These are phyloP conservation scores for Aureobasidium sp. DNA, from an alignment of 2,329 filamentous ascomycete genomes.

Conservation along the genomic window DNA sequence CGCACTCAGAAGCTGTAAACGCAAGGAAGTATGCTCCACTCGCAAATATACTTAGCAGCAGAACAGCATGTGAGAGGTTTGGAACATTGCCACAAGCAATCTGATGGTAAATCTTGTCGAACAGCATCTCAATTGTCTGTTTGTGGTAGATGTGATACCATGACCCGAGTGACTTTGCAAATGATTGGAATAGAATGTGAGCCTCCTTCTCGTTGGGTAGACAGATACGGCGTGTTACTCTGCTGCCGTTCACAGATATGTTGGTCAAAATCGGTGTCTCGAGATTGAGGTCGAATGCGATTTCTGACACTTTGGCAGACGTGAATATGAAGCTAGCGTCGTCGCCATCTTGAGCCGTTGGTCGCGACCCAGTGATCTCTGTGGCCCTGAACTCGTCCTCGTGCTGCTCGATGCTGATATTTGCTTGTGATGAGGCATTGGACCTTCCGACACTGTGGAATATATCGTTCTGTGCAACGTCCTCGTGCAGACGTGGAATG, in stretches of 20 bases:
- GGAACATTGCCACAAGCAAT: conserved; percentile 7
- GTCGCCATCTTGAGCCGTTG: neutral
- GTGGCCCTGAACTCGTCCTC: neutral
- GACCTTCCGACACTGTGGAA: neutral
- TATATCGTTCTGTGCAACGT: conserved; percentile 1
- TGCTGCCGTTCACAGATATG: neutral
- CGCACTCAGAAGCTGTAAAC: neutral
- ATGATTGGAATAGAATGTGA: conserved; percentile 17
- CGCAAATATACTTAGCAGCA: conserved; percentile 16
- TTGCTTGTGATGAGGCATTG: neutral
- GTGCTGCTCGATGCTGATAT: neutral
- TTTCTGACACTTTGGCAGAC: neutral
- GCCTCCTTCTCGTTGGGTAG: conserved; percentile 19
- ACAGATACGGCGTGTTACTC: conserved; percentile 11
- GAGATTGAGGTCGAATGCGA: neutral
- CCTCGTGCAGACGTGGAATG: neutral
- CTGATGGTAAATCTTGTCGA: conserved; percentile 17
- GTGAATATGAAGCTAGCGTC: neutral
- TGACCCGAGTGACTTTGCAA: conserved; percentile 19
- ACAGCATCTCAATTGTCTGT: conserved; percentile 15
- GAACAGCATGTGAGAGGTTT: conserved; percentile 5
- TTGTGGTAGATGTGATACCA: conserved; percentile 23
- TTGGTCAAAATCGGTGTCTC: neutral
- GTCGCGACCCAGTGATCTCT: neutral
- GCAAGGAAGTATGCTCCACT: conserved; percentile 16